These are phyloP conservation scores for Copromyces sp. DNA, from an alignment of 495 filamentous ascomycete species.

Conservation along the genomic window DNA sequence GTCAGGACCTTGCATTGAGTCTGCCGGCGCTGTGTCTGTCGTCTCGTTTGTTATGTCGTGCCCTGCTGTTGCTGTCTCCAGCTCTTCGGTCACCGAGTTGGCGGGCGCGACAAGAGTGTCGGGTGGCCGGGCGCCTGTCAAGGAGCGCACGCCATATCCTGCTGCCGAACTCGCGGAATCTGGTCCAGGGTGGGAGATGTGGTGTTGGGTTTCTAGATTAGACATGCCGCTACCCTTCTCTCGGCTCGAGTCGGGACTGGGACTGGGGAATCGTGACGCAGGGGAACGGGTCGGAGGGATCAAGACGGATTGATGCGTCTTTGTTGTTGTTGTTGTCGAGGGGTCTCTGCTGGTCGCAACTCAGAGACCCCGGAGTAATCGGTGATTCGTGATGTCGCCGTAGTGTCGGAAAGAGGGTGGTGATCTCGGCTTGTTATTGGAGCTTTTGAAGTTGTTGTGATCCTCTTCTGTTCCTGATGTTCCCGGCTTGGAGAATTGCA, in stretches of 20 bases:
- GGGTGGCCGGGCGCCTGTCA: slow-evolving; percentile 1
- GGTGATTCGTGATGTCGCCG: background rate
- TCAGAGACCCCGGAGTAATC: slow-evolving; percentile 6
- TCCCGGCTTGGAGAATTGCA: background rate
- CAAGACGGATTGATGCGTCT: slow-evolving; percentile 6
- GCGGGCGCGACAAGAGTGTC: background rate
- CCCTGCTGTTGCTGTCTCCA: slow-evolving; percentile 1
- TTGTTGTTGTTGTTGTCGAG: background rate
- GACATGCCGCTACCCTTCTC: slow-evolving; percentile 31
- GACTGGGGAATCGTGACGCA: background rate
- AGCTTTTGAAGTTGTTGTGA: background rate
- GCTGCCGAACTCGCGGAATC: slow-evolving; percentile 19
- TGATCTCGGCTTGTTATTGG: slow-evolving; percentile 1
- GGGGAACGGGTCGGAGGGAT: slow-evolving; percentile 16
- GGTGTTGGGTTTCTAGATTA: slow-evolving; percentile 26
- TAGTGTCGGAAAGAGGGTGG: background rate
- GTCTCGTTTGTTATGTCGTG: background rate
- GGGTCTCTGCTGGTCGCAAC: slow-evolving; percentile 2
- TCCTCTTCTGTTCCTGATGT: background rate
- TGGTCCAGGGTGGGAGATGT: slow-evolving; percentile 25
- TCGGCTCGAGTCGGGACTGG: slow-evolving; percentile 9
- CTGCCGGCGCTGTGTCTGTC: slow-evolving; percentile 1
- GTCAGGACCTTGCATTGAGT: slow-evolving; percentile 22
- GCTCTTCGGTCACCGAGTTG: background rate
- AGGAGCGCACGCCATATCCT: slow-evolving; percentile 32